A percentile compares a stretch with the other conserved stretches of the same genome.
Conservation (phyloP, 1,284 basidiomycete species). For the Apiotrichum domesticum region DNA sequence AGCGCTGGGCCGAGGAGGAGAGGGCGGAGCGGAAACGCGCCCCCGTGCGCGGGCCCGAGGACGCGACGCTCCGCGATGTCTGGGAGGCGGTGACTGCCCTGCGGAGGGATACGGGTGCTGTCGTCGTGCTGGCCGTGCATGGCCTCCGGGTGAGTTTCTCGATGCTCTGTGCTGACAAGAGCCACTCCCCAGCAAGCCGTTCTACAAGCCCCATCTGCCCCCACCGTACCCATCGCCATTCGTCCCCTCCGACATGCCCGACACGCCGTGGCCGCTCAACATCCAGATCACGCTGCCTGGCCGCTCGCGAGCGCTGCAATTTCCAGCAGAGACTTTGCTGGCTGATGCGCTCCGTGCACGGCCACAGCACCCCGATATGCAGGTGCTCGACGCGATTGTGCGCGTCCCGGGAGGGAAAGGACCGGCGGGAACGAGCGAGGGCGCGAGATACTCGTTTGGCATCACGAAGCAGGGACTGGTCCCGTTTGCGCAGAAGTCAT, state of each 20-base stretch:
- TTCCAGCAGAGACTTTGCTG: constrained; percentile 33
- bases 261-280: constrained; percentile 27
- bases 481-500: constrained; percentile 3
- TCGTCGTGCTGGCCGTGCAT: constrained; percentile 36
- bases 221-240: constrained; percentile 37
- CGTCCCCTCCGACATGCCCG: neutral
- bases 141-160: constrained; percentile 34
- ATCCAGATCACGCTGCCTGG: constrained; percentile 33
- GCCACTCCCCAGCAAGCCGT: constrained; percentile 11
- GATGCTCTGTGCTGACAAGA: neutral
- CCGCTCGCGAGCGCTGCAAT: constrained; percentile 22
- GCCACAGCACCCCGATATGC: constrained; percentile 12
- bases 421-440: constrained; percentile 13
- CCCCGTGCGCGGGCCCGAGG: constrained; percentile 12
- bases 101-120: constrained; percentile 33
- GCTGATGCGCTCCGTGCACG: constrained; percentile 28
- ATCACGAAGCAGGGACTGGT: constrained; percentile 31
- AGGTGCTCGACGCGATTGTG: constrained; percentile 24
- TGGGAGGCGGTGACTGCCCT: constrained; percentile 31
- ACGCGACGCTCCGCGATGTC: constrained; percentile 34
- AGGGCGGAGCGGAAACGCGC: neutral
- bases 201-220: constrained; percentile 38
- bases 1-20: constrained; percentile 36
- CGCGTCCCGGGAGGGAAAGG: constrained; percentile 22
- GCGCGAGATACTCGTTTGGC: constrained; percentile 26